These are phyloP conservation scores for Stygiomarasmius scandens DNA, from an alignment of 1,284 basidiomycete genomes.

Conservation along the genomic window DNA sequence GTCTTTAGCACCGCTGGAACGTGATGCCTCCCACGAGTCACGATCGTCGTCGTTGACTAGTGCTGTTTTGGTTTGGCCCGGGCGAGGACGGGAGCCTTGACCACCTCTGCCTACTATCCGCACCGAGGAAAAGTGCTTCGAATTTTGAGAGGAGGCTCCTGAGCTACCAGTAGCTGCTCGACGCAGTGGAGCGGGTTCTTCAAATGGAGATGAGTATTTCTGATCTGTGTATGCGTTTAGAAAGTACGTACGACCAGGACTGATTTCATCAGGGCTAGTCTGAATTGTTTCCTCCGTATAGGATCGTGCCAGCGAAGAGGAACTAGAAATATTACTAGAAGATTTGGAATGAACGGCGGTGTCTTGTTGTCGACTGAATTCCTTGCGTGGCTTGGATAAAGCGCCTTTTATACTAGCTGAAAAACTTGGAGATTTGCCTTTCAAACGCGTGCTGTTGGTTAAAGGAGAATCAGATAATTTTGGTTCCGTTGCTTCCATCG, in stretches of 20 bases:
- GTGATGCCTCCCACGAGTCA: not conserved
- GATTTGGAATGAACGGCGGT: not conserved
- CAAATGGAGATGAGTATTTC: not conserved
- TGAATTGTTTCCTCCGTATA: not conserved
- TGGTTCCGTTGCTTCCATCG: too few species aligned
- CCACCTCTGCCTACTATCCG: slow-evolving; percentile 15
- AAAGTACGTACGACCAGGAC: too few species aligned
- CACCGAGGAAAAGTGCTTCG: not conserved
- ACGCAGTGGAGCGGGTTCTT: not conserved
- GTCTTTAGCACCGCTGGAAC: not conserved
- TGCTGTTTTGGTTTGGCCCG: not conserved
- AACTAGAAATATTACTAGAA: not conserved
- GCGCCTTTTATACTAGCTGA: not conserved
- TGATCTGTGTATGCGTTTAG: too few species aligned
- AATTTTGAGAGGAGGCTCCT: not conserved
- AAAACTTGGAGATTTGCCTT: not conserved
- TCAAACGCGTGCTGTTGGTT: too few species aligned
- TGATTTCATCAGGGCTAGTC: not conserved
- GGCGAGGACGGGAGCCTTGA: slow-evolving; percentile 10
- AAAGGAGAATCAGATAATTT: too few species aligned
- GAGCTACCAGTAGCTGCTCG: not conserved
- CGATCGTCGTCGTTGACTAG: slow-evolving; percentile 1
- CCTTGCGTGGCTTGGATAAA: not conserved
- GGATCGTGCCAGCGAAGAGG: not conserved
- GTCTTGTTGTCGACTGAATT: not conserved